Conservation (phyloP, 2,329 filamentous ascomycete species). For the Dryadomyces quercus-mongolicae region DNA sequence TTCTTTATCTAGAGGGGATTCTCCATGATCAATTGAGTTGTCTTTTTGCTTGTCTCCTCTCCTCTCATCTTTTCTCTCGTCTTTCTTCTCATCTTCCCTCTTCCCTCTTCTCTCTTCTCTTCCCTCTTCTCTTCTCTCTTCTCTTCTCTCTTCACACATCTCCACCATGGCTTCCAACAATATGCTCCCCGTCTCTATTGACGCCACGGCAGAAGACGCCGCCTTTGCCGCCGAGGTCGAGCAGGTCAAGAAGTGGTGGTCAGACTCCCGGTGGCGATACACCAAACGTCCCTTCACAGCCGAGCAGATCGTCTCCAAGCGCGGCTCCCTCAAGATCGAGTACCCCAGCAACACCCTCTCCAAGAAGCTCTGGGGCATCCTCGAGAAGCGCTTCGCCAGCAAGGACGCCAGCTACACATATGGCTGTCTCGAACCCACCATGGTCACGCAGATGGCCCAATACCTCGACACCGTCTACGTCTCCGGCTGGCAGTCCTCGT, state of each 20-base stretch:
- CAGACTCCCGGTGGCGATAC: conserved; percentile 78
- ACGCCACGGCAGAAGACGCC: conserved; percentile 47
- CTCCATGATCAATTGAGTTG: too few relatives aligned
- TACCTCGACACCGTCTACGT: conserved; percentile 98
- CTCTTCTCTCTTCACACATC: conserved; percentile 6
- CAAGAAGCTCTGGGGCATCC: conserved; percentile 89
- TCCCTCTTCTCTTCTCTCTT: background rate
- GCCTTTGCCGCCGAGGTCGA: conserved; percentile 73
- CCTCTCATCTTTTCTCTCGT: conserved; percentile 2
- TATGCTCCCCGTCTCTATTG: conserved; percentile 46
- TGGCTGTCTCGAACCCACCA: conserved; percentile 92
- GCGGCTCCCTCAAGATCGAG: conserved; percentile 79
- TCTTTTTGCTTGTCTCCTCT: conserved; percentile 7
- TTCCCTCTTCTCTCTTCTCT: conserved; percentile 6
- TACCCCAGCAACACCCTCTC: conserved; percentile 82
- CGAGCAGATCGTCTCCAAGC: conserved; percentile 93
- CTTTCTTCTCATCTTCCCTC: background rate
- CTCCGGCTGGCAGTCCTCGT: conserved; percentile 97
- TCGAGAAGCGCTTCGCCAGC: conserved; percentile 70
- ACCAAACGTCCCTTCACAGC: conserved; percentile 90
- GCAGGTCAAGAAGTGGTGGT: conserved; percentile 90
- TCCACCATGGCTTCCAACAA: conserved; percentile 47
- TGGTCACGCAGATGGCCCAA: conserved; percentile 99
- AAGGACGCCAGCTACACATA: conserved; percentile 88
- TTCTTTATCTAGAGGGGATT: background rate